Evolutionary conservation across 768 basidiomycete genomes (phyloP).

Genomic region (Trichaptum fuscoviolaceum): DNA sequence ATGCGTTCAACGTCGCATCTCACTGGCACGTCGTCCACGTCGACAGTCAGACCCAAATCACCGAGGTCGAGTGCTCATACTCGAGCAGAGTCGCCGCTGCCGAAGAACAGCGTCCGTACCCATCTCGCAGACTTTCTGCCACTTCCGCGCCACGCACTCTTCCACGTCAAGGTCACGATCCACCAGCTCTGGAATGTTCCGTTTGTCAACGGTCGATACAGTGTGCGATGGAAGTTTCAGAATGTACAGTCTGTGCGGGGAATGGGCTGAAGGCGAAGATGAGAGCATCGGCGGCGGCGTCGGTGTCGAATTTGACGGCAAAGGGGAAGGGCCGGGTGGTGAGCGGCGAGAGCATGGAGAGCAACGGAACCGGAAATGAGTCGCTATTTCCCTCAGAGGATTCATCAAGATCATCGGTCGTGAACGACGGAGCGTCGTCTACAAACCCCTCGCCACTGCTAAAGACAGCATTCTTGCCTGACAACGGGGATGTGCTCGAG

Average conservation of each 20-base stretch:
- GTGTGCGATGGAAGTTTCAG: slow-evolving; percentile 68
- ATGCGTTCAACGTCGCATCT: slow-evolving; percentile 2
- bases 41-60: not conserved
- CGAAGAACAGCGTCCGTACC: not conserved
- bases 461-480: slow-evolving; percentile 10
- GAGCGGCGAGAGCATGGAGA: slow-evolving; percentile 9
- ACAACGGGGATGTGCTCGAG: slow-evolving; percentile 3
- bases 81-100: not conserved
- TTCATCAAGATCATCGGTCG: slow-evolving; percentile 22
- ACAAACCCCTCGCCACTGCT: slow-evolving; percentile 6
- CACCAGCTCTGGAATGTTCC: slow-evolving; percentile 71
- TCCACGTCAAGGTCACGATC: slow-evolving; percentile 53
- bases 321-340: slow-evolving; percentile 7
- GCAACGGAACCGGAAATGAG: slow-evolving; percentile 11
- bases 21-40: not conserved
- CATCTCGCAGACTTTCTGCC: slow-evolving; percentile 19
- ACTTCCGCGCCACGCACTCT: slow-evolving; percentile 60
- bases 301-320: slow-evolving; percentile 12
- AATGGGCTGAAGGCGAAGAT: slow-evolving; percentile 40
- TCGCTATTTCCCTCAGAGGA: slow-evolving; percentile 22
- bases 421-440: slow-evolving; percentile 15
- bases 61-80: not conserved
- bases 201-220: slow-evolving; percentile 66
- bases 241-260: slow-evolving; percentile 35
- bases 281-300: slow-evolving; percentile 21